Conservation (phyloP, 2,329 filamentous ascomycete genomes). For the Ascocoryne sarcoides region DNA sequence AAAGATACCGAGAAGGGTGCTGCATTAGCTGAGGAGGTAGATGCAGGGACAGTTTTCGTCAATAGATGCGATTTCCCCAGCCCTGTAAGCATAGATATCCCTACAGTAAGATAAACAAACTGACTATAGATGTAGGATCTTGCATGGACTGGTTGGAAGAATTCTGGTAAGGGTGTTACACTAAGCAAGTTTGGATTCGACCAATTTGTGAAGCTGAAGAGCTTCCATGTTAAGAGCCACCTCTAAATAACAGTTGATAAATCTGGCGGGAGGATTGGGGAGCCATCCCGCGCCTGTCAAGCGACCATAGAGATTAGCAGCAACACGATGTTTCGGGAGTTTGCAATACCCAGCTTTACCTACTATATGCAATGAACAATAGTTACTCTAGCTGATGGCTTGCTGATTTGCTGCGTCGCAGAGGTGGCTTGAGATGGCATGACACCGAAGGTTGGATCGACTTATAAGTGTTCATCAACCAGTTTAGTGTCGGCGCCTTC, state of each 20-base stretch:
- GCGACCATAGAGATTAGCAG: neutral
- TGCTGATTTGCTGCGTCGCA: too few species aligned
- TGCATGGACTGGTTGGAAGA: conserved; percentile 97
- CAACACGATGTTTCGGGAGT: conserved; percentile 8
- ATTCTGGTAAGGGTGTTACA: conserved; percentile 86
- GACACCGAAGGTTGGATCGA: too few species aligned
- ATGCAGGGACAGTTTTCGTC: conserved; percentile 92
- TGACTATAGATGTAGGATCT: conserved; percentile 53
- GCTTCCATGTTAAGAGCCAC: conserved; percentile 83
- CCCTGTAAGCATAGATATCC: conserved; percentile 55
- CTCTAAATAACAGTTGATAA: conserved; percentile 28
- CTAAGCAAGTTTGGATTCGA: conserved; percentile 87
- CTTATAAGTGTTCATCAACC: too few species aligned
- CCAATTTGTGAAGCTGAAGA: conserved; percentile 94
- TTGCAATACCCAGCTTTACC: conserved; percentile 4
- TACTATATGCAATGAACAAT: too few species aligned
- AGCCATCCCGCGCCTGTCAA: neutral
- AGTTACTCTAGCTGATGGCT: too few species aligned
- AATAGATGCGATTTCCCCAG: conserved; percentile 90
- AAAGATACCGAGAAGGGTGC: conserved; percentile 72
- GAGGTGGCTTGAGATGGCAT: too few species aligned
- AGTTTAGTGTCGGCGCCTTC: too few species aligned
- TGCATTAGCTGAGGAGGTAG: conserved; percentile 68
- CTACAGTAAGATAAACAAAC: conserved; percentile 2
- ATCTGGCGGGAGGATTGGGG: neutral